Evolutionary conservation across 306 rosid species (phyloP), one percentile per base, ranked within the genome.

Genomic region (Prunus mume): DNA sequence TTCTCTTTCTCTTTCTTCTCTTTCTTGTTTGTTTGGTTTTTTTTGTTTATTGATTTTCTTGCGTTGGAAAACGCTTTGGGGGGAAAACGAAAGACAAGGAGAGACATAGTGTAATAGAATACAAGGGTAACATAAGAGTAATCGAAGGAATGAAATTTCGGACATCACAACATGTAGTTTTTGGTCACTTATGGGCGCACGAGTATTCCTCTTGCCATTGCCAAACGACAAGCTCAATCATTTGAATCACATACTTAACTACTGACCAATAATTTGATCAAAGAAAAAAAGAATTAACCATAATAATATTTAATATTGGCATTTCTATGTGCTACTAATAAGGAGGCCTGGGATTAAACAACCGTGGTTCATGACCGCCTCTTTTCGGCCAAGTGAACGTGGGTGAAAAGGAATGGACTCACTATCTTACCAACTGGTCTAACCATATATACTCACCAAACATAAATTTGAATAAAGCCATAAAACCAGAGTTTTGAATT

Each of bases 101-200:
- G 49, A 24, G 38, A 22, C 52, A 10, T 12, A 12, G 18, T 51
- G 8, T 51, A 51, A 51, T 20, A 58, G n/a, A 62, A 28, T 30
- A 72, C 1, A 15, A n/a, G 15, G 22, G 56, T 15, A 27, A 47
- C 77, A 46, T 73, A 46, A 52, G 65, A 73, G 45, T 73, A 46
- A 73, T 73, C 77, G 69, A 73, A 28, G 55, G 68, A 17, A 60
- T 15, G 69, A 69, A 61, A 73, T 46, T 60, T 73, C 77, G 77
- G 69, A 60, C 15, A 46, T 46, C 25, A 45, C 77, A 62, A 61
- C 47, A 60, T 61, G 56, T 43, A 25, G 12, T 3, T 24, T 60
- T 73, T 58, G 68, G 77, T 30, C 69, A 60, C 58, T 73, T 13
- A 9, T 22, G 41, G 41, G 76, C 43, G 54, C 12, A 28, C 15